A percentile compares a stretch with the other conserved stretches of the same genome.
Conservation (phyloP, 495 filamentous ascomycete genomes). For the Jackrogersella multiformis region DNA sequence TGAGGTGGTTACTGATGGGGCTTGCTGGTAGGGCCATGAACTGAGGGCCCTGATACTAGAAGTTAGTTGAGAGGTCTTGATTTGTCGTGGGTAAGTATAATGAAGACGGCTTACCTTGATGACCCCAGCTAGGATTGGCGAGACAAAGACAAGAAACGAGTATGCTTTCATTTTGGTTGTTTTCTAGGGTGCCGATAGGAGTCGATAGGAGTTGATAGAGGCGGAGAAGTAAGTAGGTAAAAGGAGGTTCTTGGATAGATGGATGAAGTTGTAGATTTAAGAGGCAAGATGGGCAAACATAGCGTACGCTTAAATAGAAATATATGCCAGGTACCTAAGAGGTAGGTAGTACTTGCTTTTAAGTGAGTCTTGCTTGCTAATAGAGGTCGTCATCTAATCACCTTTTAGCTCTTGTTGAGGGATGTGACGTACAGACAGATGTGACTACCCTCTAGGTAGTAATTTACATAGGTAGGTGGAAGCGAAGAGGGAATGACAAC, state of each 20-base stretch:
- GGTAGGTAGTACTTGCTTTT: background rate
- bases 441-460: background rate
- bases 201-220: background rate
- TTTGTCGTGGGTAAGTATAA: no score
- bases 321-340: background rate
- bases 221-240: background rate
- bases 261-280: background rate
- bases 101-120: conserved; percentile 6
- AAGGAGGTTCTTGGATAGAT: background rate
- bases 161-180: conserved; percentile 23
- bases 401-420: background rate
- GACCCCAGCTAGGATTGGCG: conserved; percentile 11
- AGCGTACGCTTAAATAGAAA: background rate
- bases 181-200: background rate
- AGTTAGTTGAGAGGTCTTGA: background rate
- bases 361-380: background rate
- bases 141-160: conserved; percentile 4
- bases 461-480: background rate
- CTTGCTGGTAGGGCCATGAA: background rate
- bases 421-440: background rate
- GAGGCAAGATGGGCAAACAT: no score
- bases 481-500: background rate
- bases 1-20: background rate
- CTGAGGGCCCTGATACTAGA: background rate
- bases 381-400: background rate